These are phyloP conservation scores for Colletotrichum spaethianum DNA, from an alignment of 2,329 filamentous ascomycete species.

Conservation along the genomic window DNA sequence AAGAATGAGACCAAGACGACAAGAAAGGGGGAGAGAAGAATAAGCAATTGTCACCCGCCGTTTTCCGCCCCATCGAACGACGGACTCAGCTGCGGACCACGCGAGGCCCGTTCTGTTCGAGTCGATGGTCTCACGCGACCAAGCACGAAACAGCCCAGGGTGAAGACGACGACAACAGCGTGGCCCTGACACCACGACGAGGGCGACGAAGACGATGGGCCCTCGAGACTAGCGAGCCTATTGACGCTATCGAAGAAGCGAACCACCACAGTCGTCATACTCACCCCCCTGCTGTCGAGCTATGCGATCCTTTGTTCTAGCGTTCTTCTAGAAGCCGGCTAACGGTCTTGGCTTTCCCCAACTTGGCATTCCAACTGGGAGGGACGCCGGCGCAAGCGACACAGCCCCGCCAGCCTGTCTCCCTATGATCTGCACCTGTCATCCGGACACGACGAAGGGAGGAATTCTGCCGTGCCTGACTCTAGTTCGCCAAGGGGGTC, in stretches of 20 bases:
- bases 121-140: not conserved
- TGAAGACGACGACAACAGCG: not conserved
- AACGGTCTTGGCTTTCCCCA: constrained; percentile 12
- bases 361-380: not conserved
- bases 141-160: not conserved
- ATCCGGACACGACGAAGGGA: constrained; percentile 27
- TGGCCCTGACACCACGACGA: not conserved
- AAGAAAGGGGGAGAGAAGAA: not conserved
- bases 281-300: not conserved
- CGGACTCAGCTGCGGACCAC: not conserved
- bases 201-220: not conserved
- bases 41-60: not conserved
- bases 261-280: constrained; percentile 20
- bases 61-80: not conserved
- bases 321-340: constrained; percentile 37
- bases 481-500: constrained; percentile 22
- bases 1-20: not conserved
- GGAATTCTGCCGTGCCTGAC: not conserved
- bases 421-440: constrained; percentile 1
- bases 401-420: constrained; percentile 12
- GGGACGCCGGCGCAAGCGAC: not conserved
- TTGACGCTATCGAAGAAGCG: not conserved
- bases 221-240: not conserved
- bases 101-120: constrained; percentile 1
- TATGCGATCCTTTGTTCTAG: constrained; percentile 41